Base-by-base conservation (phyloP, 2,329 filamentous ascomycete species). In the Trichoderma harzianum region DNA sequence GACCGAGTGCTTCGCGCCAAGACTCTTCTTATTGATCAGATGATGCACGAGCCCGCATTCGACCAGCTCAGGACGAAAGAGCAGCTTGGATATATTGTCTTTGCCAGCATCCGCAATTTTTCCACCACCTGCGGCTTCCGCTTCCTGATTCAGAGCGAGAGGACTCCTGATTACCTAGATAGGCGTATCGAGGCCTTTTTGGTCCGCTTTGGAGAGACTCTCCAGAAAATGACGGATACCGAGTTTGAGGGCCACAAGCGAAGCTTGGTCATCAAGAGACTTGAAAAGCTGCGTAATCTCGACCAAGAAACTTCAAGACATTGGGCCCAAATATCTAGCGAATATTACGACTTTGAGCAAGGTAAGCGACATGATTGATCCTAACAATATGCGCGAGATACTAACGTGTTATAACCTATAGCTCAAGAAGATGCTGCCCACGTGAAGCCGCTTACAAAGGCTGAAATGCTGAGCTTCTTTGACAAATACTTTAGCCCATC, bases 41-140 rank as follows among this genome's bases (percentile, higher is more conserved):
- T 99, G 83, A 91, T 94, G 0, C 93, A 97, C 71, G 96, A 99
- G 83, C 95, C 95, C 5, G 92, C 92, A 10, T 99, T 98, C 79
- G 94, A 99, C 81, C 94, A 97, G 80, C 87, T 99, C 8, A 90
- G 96, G 64, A 98, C 96, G 57, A 98, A 98, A 82, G 95, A 99
- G 81, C 95, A 99, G 82, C 91, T 99, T 7, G 96, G 96, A 14
- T 99, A 99, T 77, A 93, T 99, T 68, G 95, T 99, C 0, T 97
- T 95, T 82, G 95, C 93, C 63, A 93, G 94, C 32, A 86, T 90
- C 12, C 86, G 91, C 51, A 87, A 88, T 67, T 89, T 92, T 70
- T 84, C 90, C n/a, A 94, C 92, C 0, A 95, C 92, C 0, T 91
- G 93, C 77, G 93, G 93, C 1, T 96, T 96, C 82, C 89, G 95